Evolutionary conservation across 2,329 filamentous ascomycete species (phyloP), one percentile per base, ranked within the genome.

Genomic region (Hypoxylon sp.): DNA sequence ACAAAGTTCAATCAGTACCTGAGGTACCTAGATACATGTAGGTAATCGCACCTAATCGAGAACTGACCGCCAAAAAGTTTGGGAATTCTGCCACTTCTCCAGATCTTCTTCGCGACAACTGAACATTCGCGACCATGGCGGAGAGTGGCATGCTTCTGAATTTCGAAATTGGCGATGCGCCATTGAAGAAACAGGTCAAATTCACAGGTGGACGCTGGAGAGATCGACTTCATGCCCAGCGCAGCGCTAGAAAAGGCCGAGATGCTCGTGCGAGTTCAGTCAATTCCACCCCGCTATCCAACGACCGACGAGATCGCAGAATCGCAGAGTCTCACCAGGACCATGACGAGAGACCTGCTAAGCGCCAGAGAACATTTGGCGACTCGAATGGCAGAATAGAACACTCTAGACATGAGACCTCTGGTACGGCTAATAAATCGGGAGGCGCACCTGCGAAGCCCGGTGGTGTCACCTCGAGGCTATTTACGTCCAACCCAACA

Each of bases 101-200:
- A 55, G 9, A 30, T 52, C 45, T 46, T 39, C 37, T 16, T 30
- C 19, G 52, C n/a, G 9, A 48, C 48, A 12, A 29, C 12, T 27
- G 0, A n/a, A 39, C 46, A 55, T n/a, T 34, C 47, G 34, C 56
- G 16, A 70, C 25, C 45, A 97, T 98, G 94, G 92, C 92, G 54
- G 94, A 98, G 83, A 92, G 97, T 89, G 94, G 94, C 72, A 91
- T 99, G 88, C 87, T 97, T 61, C 84, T 98, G 76, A 98, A 98
- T 74, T 97, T 98, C 77, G 90, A 93, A 73, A 83, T 97, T 61
- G 86, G 88, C 27, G 89, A 92, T 65, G 86, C 83, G 16, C 86
- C 91, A 11, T 77, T 92, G 57, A 85, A 89, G 65, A 83, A 86
- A 5, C 81, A 86, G 57, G 82, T 86, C 65, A 88, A 85, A 71